Conservation (phyloP, 2,329 filamentous ascomycete species). For the Fusarium cicatricum region DNA sequence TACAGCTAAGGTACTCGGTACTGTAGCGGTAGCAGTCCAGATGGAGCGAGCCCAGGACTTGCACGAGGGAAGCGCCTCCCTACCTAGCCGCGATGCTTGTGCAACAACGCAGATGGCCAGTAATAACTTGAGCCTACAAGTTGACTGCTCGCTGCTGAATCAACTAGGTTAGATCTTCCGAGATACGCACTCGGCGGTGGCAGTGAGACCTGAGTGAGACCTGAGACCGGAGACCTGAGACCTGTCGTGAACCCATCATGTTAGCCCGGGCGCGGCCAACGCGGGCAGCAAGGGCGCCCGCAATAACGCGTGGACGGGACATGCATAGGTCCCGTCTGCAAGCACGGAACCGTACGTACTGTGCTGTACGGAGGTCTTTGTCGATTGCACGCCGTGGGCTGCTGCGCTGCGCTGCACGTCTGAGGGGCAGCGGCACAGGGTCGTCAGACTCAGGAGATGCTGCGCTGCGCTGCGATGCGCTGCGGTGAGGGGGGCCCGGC, state of each 20-base stretch:
- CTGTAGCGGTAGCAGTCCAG: slow-evolving; percentile 22
- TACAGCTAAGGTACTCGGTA: slow-evolving; percentile 18
- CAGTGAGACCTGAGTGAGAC: slow-evolving; percentile 5
- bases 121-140: not conserved
- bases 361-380: slow-evolving; percentile 2
- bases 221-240: slow-evolving; percentile 25
- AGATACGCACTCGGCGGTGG: not conserved
- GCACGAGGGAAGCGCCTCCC: slow-evolving; percentile 24
- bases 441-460: slow-evolving; percentile 26
- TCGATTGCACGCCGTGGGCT: slow-evolving; percentile 6
- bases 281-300: slow-evolving; percentile 17
- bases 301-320: slow-evolving; percentile 6
- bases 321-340: slow-evolving; percentile 3
- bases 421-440: slow-evolving; percentile 24
- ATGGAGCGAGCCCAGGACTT: slow-evolving; percentile 16
- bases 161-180: not conserved
- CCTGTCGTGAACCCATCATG: slow-evolving; percentile 25
- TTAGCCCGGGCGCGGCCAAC: slow-evolving; percentile 21
- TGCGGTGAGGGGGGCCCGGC: slow-evolving; percentile 7
- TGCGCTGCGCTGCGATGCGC: slow-evolving; percentile 16
- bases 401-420: slow-evolving; percentile 14
- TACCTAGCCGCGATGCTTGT: slow-evolving; percentile 10
- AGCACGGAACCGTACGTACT: slow-evolving; percentile 11
- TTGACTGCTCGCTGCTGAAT: not conserved
- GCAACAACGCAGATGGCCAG: slow-evolving; percentile 6